Evolutionary conservation across 495 filamentous ascomycete species (phyloP).

Genomic region (Trichocladium antarcticum): DNA sequence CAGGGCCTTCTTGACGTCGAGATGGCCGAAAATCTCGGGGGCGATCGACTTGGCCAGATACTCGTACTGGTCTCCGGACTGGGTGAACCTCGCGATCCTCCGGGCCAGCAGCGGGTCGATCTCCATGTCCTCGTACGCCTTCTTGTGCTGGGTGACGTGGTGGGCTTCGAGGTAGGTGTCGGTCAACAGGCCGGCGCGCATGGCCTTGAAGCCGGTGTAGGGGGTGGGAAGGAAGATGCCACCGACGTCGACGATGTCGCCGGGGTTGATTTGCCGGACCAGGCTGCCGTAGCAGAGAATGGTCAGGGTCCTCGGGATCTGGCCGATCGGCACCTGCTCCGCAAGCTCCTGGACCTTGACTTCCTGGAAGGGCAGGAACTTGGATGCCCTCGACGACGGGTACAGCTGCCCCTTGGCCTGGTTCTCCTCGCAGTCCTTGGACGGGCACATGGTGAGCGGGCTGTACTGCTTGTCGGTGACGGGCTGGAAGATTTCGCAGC

Average conservation of each 20-base stretch:
- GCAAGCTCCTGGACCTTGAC: slow-evolving; percentile 98
- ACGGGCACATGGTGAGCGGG: slow-evolving; percentile 74
- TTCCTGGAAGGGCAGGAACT: slow-evolving; percentile 96
- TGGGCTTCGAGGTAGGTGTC: slow-evolving; percentile 97
- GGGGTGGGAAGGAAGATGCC: slow-evolving; percentile 95
- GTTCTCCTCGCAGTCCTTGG: slow-evolving; percentile 78
- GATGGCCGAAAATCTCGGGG: slow-evolving; percentile 91
- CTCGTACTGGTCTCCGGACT: slow-evolving; percentile 86
- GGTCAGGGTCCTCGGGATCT: slow-evolving; percentile 85
- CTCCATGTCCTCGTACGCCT: slow-evolving; percentile 79
- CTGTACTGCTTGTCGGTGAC: slow-evolving; percentile 82
- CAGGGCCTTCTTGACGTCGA: slow-evolving; percentile 96
- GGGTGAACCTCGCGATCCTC: slow-evolving; percentile 69
- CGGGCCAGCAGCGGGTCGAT: slow-evolving; percentile 62
- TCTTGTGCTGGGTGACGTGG: slow-evolving; percentile 89
- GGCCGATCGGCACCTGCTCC: slow-evolving; percentile 93
- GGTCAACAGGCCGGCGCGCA: slow-evolving; percentile 85
- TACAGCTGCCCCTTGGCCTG: slow-evolving; percentile 88
- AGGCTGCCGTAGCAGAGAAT: slow-evolving; percentile 80
- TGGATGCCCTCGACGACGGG: slow-evolving; percentile 85
- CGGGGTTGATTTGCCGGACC: slow-evolving; percentile 77
- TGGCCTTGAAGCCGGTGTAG: slow-evolving; percentile 95
- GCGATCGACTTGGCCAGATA: slow-evolving; percentile 90
- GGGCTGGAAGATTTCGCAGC: slow-evolving; percentile 95
- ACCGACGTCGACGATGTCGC: slow-evolving; percentile 84